Conservation (phyloP, 164 flowering plant genomes). For the Kingdonia uniflora region DNA sequence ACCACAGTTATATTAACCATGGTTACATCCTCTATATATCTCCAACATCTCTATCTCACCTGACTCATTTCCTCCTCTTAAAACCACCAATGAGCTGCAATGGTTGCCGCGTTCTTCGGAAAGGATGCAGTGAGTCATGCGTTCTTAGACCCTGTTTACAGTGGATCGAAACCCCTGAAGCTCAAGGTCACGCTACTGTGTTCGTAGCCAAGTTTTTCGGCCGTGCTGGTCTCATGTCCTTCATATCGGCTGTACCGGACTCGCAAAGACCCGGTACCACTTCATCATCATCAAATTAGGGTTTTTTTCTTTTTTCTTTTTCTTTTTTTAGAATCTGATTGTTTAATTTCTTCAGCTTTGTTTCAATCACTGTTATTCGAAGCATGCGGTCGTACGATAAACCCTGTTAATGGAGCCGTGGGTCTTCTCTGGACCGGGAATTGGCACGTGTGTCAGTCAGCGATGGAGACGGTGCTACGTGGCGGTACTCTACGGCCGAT, state of each 20-base stretch:
- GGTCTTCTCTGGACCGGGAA: slow-evolving; percentile 77
- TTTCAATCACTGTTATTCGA: slow-evolving; percentile 66
- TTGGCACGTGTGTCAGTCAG: slow-evolving; percentile 71
- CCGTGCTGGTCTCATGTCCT: slow-evolving; percentile 73
- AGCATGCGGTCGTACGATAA: slow-evolving; percentile 75
- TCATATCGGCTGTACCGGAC: slow-evolving; percentile 61
- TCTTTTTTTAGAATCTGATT: too few relatives aligned
- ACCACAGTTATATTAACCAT: too few relatives aligned
- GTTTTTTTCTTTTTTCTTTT: background rate
- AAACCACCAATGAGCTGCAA: slow-evolving; percentile 65
- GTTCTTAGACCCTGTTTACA: slow-evolving; percentile 53
- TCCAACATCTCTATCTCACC: background rate
- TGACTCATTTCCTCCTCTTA: background rate
- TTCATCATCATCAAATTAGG: background rate
- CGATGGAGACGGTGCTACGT: slow-evolving; percentile 63
- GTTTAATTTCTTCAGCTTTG: slow-evolving; percentile 46
- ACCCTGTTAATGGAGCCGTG: slow-evolving; percentile 81
- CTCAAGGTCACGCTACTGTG: slow-evolving; percentile 76
- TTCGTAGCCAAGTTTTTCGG: slow-evolving; percentile 83
- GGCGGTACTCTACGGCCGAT: slow-evolving; percentile 50
- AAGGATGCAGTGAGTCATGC: slow-evolving; percentile 73
- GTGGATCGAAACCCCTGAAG: slow-evolving; percentile 55
- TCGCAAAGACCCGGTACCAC: slow-evolving; percentile 45
- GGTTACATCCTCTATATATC: slow-evolving; percentile 4
- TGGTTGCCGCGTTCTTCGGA: slow-evolving; percentile 73